Conservation (phyloP, 257 asterid genomes). For the Ilex aquifolium region DNA sequence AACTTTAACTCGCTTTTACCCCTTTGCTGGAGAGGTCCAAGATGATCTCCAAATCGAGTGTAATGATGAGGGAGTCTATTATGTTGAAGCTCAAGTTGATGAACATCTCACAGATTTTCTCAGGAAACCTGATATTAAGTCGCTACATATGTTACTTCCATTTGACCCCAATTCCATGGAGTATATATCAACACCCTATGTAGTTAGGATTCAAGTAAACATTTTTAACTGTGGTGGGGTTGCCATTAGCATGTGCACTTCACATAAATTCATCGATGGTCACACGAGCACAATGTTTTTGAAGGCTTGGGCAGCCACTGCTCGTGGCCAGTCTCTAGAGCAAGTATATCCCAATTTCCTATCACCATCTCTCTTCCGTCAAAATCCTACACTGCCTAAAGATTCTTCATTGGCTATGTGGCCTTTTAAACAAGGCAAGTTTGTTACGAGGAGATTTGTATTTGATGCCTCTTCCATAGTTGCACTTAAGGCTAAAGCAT, state of each 20-base stretch:
- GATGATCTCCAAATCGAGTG: background rate
- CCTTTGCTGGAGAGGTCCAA: background rate
- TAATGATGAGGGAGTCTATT: background rate
- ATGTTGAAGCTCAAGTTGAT: background rate
- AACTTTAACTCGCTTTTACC: background rate
- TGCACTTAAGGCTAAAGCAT: background rate
- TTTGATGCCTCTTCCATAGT: background rate
- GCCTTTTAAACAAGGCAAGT: background rate
- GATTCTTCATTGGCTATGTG: background rate
- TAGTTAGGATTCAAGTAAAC: no score
- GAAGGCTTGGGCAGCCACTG: background rate
- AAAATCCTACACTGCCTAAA: background rate
- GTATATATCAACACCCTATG: no score
- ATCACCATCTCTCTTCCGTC: background rate
- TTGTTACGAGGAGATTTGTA: background rate
- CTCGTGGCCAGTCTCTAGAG: background rate
- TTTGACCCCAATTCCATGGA: no score
- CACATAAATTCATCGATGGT: background rate
- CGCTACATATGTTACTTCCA: no score
- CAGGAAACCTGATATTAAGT: no score
- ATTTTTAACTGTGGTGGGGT: background rate
- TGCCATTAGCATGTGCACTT: background rate
- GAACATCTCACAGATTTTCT: background rate
- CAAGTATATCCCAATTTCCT: background rate
- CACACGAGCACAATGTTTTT: background rate